Evolutionary conservation across 2,329 filamentous ascomycete genomes (phyloP).

Genomic region (Calonectria pseudoturangicola): DNA sequence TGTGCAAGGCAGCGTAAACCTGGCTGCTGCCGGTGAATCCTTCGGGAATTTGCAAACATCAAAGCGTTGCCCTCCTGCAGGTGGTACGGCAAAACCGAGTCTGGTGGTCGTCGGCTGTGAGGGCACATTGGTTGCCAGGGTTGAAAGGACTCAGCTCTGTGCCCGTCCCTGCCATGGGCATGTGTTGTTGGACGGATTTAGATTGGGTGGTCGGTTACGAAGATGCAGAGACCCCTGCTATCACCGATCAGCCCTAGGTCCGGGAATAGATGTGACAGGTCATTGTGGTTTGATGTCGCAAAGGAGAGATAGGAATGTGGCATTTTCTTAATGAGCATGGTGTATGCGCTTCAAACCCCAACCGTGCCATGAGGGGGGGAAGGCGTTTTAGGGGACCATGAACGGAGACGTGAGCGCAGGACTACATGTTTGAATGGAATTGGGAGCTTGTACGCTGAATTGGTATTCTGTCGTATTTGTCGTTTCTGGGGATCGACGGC

Average conservation of each 20-base stretch:
- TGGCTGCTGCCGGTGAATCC: constrained; percentile 33
- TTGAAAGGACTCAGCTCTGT: constrained; percentile 29
- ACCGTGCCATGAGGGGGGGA: constrained; percentile 48
- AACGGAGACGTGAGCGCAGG: constrained; percentile 42
- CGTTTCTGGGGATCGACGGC: constrained; percentile 28
- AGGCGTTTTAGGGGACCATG: constrained; percentile 35
- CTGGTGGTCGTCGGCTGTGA: constrained; percentile 17
- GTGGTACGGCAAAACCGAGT: constrained; percentile 28
- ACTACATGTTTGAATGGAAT: constrained; percentile 13
- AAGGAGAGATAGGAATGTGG: constrained; percentile 3
- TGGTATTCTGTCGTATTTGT: constrained; percentile 12
- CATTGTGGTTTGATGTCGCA: constrained; percentile 28
- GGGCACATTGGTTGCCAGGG: constrained; percentile 28
- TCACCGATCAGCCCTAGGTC: constrained; percentile 32
- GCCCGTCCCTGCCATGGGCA: constrained; percentile 3
- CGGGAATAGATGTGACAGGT: constrained; percentile 35
- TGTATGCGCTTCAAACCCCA: constrained; percentile 43
- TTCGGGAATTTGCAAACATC: constrained; percentile 27
- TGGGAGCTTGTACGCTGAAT: constrained; percentile 13
- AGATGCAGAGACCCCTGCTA: constrained; percentile 33
- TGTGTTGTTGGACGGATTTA: constrained; percentile 3
- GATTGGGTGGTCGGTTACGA: constrained; percentile 32
- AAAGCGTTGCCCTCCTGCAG: constrained; percentile 27
- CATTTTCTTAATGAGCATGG: constrained; percentile 38
- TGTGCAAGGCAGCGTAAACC: constrained; percentile 28